A percentile compares a stretch with the other conserved stretches of the same genome.
These are phyloP conservation scores for Nitzschia sp. DNA, from an alignment of 108 stramenopile genomes.

Conservation along the genomic window DNA sequence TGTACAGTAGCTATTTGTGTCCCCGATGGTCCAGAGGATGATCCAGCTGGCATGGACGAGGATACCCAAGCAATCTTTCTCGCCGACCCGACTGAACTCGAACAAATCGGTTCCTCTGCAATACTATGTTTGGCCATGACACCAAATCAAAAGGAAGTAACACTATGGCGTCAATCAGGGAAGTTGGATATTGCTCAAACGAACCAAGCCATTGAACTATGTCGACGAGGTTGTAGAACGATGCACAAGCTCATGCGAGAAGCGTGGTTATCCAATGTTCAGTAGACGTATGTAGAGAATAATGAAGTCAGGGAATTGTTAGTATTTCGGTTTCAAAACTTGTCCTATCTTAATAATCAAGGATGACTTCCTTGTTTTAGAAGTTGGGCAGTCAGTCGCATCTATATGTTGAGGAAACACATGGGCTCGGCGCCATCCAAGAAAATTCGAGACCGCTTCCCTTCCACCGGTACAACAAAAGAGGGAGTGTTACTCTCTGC, in stretches of 20 bases:
- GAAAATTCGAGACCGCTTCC: constrained; percentile 2
- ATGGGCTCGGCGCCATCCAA: neutral
- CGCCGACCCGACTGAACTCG: constrained; percentile 71
- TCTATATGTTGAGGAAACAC: neutral
- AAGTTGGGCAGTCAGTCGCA: too few species aligned
- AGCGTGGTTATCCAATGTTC: constrained; percentile 32
- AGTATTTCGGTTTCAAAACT: too few species aligned
- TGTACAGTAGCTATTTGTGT: constrained; percentile 57
- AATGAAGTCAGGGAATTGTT: neutral
- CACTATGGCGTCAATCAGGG: constrained; percentile 75
- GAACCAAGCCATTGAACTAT: constrained; percentile 67
- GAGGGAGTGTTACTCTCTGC: neutral
- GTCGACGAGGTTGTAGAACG: constrained; percentile 75
- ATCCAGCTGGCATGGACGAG: neutral
- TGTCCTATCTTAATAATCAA: too few species aligned
- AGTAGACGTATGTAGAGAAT: neutral
- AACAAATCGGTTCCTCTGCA: constrained; percentile 51
- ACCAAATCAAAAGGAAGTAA: constrained; percentile 78
- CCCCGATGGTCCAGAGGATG: constrained; percentile 8
- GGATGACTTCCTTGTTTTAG: too few species aligned
- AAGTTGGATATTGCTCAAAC: constrained; percentile 44
- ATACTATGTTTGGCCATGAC: constrained; percentile 64
- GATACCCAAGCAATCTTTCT: constrained; percentile 15
- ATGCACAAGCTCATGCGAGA: constrained; percentile 78
- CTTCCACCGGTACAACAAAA: neutral